phyloP scores from a whole-genome alignment of 768 basidiomycete genomes.

The Polyporus arcularius region DNA sequence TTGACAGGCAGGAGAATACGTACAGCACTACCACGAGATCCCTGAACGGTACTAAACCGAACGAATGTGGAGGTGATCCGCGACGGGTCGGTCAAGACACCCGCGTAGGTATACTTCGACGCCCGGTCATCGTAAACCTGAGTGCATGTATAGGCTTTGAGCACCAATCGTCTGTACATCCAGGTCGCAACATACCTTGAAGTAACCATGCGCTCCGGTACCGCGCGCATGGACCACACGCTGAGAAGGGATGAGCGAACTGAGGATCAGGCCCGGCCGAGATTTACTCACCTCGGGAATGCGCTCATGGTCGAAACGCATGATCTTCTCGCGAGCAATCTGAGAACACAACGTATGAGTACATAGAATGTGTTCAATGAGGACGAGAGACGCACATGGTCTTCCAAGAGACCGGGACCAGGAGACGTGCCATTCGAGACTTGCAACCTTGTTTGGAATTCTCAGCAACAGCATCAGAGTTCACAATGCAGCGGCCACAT shows the following conservation, averaged over 20 bases:
- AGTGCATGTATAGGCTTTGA: not conserved
- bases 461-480: not conserved
- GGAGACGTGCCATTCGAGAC: conserved; percentile 45
- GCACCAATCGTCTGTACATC: not conserved
- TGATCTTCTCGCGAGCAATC: conserved; percentile 71
- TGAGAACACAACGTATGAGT: not conserved
- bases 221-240: conserved; percentile 77
- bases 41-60: conserved; percentile 86
- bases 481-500: not conserved
- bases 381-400: conserved; percentile 41
- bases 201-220: conserved; percentile 80
- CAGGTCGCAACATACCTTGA: conserved; percentile 41
- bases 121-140: conserved; percentile 62
- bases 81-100: conserved; percentile 70
- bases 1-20: conserved; percentile 21
- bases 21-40: conserved; percentile 80
- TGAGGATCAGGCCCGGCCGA: not conserved
- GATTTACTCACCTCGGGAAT: conserved; percentile 67
- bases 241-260: conserved; percentile 30
- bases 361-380: not conserved
- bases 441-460: conserved; percentile 50
- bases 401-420: conserved; percentile 79
- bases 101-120: conserved; percentile 68
- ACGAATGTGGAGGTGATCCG: conserved; percentile 77
- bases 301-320: conserved; percentile 84